Evolutionary conservation across 2,329 filamentous ascomycete species (phyloP), one percentile per base, ranked within the genome.

Genomic region (Pseudogymnoascus sp.): DNA sequence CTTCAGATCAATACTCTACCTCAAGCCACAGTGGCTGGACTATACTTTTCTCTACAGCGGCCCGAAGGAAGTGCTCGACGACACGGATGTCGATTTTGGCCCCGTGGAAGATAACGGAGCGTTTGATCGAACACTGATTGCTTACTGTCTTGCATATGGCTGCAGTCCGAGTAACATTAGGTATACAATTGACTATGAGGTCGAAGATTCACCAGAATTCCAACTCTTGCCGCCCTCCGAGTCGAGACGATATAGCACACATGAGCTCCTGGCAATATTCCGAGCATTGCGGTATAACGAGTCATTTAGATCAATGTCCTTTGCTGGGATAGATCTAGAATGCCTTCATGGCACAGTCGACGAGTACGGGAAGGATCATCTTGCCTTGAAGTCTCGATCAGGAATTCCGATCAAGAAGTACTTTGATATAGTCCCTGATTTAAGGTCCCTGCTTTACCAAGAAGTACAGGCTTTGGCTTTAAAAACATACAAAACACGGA

Each of bases 211-310:
- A 31, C 87, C 87, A 4, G 81, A 82, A 36, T 90, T 90, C 69
- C 79, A 81, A 64, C 77, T 90, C 7, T 76, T 87, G 6, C 80
- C 79, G 17, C 84, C 86, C 2, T 77, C 79, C 17, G 77, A 78
- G 57, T 73, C 77, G 8, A 73, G 74, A 10, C 79, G 80, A 37
- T 90, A 90, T 68, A 79, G 77, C 1, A 75, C 78, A 4, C 70
- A 85, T 24, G 87, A 89, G 68, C 73, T 89, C n/a, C 77, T 90
- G 31, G 85, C 87, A 4, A 80, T 90, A n/a, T 81, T 88, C 77
- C 79, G 86, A 64, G 79, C 87, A 8, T 72, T 90, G 60, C 81
- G 87, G 40, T 90, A 88, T 71, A 89, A 90, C 68, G 85, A 89
- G 68, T 81, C 78, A 0, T 90, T 89, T 70, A 77, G 77, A 29